Evolutionary conservation across 2,329 filamentous ascomycete species (phyloP).

Genomic region (Colletotrichum melonis): DNA sequence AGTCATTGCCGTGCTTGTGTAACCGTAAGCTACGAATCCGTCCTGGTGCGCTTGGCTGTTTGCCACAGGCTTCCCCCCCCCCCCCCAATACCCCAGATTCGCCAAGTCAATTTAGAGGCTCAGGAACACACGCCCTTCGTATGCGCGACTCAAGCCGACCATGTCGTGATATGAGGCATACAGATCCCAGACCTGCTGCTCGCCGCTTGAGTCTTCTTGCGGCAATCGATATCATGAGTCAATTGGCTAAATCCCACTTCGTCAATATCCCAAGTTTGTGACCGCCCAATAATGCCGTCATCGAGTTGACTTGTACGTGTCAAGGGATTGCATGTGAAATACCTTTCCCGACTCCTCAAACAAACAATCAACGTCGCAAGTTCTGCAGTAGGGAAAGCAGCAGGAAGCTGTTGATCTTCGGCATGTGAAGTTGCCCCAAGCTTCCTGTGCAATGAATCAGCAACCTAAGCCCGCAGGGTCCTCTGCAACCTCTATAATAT

Average conservation of each 20-base stretch:
- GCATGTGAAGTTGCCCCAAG: constrained; percentile 17
- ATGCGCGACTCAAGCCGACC: neutral
- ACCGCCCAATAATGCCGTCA: neutral
- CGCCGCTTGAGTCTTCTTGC: neutral
- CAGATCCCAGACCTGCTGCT: neutral
- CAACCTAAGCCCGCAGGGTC: neutral
- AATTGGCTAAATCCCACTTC: neutral
- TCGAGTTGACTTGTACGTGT: neutral
- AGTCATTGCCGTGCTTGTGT: neutral
- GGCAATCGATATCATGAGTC: neutral
- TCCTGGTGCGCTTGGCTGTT: neutral
- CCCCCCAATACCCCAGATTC: neutral
- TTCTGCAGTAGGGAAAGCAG: neutral
- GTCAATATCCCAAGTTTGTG: neutral
- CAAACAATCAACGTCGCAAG: neutral
- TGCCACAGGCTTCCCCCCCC: neutral
- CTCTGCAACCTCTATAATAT: neutral
- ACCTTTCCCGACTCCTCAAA: neutral
- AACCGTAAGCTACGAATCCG: too few relatives aligned
- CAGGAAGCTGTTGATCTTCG: neutral
- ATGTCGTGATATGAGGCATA: neutral
- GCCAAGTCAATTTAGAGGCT: neutral
- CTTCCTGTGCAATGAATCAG: constrained; percentile 3
- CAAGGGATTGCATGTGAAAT: constrained; percentile 2
- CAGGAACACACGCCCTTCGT: neutral